A percentile compares a stretch with the other conserved stretches of the same genome.
phyloP scores from a whole-genome alignment of 345 rosid genomes.

The Brassica carinata region DNA sequence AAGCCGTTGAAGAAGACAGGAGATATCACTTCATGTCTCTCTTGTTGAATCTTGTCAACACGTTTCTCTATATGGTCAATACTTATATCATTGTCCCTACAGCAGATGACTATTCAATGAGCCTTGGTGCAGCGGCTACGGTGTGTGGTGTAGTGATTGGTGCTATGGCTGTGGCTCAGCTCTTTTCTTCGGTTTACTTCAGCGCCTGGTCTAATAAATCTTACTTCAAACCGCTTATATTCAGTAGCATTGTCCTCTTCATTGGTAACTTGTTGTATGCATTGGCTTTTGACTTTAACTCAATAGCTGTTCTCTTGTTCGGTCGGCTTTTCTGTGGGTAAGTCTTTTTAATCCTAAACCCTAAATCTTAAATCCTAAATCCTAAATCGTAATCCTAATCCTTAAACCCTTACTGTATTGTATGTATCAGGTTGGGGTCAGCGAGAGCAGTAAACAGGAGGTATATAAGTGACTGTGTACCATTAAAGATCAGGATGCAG shows the following conservation, averaged over 20 bases:
- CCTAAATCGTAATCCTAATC: not conserved
- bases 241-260: conserved; percentile 85
- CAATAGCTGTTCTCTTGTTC: conserved; percentile 65
- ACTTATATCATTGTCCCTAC: conserved; percentile 93
- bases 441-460: conserved; percentile 98
- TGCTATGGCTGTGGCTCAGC: conserved; percentile 96
- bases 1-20: conserved; percentile 54
- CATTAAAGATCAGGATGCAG: conserved; percentile 85
- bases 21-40: conserved; percentile 92
- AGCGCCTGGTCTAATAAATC: conserved; percentile 65
- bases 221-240: conserved; percentile 86
- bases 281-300: conserved; percentile 75
- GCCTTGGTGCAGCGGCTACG: conserved; percentile 96
- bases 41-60: conserved; percentile 73
- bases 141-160: conserved; percentile 97
- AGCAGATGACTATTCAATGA: conserved; percentile 86
- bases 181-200: conserved; percentile 84
- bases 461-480: conserved; percentile 96
- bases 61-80: conserved; percentile 93
- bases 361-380: not conserved
- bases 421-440: conserved; percentile 74
- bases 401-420: not conserved
- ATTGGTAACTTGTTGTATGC: conserved; percentile 86
- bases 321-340: conserved; percentile 97
- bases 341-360: not conserved